phyloP scores from a whole-genome alignment of 306 rosid species.

The Cicer pinnatifidum region DNA sequence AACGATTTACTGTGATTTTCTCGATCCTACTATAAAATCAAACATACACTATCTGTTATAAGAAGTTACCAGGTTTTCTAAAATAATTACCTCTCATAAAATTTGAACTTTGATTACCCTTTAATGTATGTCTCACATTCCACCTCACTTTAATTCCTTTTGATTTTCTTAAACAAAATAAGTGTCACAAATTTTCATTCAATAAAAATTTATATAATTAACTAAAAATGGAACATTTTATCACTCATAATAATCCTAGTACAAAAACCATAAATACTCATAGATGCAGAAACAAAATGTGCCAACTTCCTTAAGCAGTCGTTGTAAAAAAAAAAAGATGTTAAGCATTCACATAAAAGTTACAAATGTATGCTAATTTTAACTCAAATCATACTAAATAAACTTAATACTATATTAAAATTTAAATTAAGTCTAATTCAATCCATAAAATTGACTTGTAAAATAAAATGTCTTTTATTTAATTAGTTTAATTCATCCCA shows the following conservation, averaged over 20 bases:
- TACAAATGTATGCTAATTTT: background rate
- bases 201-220: background rate
- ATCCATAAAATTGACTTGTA: too few species aligned
- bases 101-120: background rate
- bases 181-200: background rate
- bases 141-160: background rate
- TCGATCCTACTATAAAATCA: too few species aligned
- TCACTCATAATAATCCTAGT: background rate
- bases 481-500: too few species aligned
- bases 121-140: background rate
- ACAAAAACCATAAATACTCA: background rate
- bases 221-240: background rate
- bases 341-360: background rate
- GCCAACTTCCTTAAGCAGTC: background rate
- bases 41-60: too few species aligned
- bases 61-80: too few species aligned
- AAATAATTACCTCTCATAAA: too few species aligned
- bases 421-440: too few species aligned
- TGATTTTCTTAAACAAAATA: background rate
- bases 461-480: too few species aligned
- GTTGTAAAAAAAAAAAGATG: too few species aligned
- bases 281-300: conserved; percentile 11
- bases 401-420: too few species aligned
- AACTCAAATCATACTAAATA: too few species aligned
- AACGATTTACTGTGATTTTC: too few species aligned